Conservation (phyloP, 2,329 filamentous ascomycete genomes). For the Coniochaeta sp. region DNA sequence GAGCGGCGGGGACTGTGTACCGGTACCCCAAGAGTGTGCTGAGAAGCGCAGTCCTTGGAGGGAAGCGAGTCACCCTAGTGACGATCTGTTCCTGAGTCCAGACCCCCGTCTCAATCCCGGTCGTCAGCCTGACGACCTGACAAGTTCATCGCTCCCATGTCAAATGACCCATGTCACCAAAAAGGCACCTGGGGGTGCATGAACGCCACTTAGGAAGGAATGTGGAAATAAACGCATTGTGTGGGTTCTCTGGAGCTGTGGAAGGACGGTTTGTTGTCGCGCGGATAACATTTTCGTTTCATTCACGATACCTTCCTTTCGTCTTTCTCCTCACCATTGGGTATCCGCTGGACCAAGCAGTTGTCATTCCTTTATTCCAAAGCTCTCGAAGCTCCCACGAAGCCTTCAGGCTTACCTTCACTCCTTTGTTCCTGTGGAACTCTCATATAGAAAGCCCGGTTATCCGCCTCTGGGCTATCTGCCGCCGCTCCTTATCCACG, state of each 20-base stretch:
- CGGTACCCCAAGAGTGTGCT: neutral
- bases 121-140: neutral
- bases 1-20: neutral
- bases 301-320: conserved; percentile 2
- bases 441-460: neutral
- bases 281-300: conserved; percentile 1
- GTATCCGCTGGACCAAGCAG: neutral
- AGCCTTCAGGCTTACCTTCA: neutral
- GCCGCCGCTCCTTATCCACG: neutral
- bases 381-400: neutral
- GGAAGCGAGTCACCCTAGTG: neutral
- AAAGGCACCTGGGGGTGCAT: neutral
- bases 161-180: neutral
- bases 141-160: neutral
- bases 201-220: conserved; percentile 1
- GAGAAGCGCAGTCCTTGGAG: neutral
- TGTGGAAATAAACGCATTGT: neutral
- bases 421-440: neutral
- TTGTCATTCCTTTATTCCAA: neutral
- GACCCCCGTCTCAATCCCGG: neutral
- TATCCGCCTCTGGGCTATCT: neutral
- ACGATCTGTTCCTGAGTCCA: neutral
- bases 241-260: neutral
- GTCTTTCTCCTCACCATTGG: conserved; percentile 1
- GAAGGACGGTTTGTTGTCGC: neutral